Evolutionary conservation across 495 filamentous ascomycete genomes (phyloP), one percentile per base, ranked within the genome.

Genomic region (Podospora australis): DNA sequence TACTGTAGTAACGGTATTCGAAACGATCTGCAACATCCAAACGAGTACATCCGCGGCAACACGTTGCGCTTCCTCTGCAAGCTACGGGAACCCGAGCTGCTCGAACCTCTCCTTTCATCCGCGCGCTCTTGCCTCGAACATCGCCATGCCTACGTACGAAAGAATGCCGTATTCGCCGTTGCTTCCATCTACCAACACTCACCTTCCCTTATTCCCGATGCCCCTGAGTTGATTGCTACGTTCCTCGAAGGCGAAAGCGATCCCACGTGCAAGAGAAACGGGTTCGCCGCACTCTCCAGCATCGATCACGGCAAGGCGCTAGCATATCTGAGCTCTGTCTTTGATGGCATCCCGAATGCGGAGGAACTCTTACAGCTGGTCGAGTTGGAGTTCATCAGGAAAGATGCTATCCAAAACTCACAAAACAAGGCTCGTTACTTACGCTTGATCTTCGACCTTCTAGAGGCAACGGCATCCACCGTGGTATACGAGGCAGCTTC

Each of bases 401-500:
- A 95, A 65, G 94, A 99, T 75, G 90, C 94, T n/a, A 76, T 95
- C 30, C 84, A 91, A 53, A 96, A 96, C 70, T 69, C 86, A 2
- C 84, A 89, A 59, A 95, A 96, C 67, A 97, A 97, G 86, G 87
- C 89, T 23, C 81, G 82, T 49, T 99, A 99, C 67, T 66, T 99
- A 56, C 81, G 90, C 47, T 75, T 97, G 49, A 97, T 99, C 54
- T 96, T 99, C 58, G 94, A 97, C 63, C 80, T 99, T 17, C 78
- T 99, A 26, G 94, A 99, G 65, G 90, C 92, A 23, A 82, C 83
- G 26, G 86, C 91, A 20, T 88, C 87, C 30, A 99, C 94, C 11
- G 94, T 99, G 14, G 87, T 96, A 23, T 99, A 99, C 60, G 94
- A 97, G 69, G 91, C 94, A 26, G 94, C 94, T n/a, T 95, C 90